Conservation (phyloP, 306 rosid genomes). For the Rosa rugosa region DNA sequence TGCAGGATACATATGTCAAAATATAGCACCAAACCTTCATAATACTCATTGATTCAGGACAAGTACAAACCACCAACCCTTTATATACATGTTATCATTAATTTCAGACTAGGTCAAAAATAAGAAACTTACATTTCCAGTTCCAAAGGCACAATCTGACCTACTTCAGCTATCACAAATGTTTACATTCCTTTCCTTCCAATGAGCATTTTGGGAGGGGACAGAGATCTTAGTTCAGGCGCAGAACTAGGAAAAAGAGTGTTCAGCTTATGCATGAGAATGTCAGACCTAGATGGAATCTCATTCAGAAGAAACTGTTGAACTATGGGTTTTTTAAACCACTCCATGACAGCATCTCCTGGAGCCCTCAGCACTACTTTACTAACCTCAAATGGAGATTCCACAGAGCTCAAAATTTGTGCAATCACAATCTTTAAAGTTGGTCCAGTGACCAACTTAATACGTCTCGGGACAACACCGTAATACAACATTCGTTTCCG, state of each 20-base stretch:
- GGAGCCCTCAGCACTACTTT: conserved; percentile 94
- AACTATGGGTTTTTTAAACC: conserved; percentile 96
- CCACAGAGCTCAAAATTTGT: conserved; percentile 81
- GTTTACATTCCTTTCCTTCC: conserved; percentile 46
- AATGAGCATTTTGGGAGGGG: conserved; percentile 79
- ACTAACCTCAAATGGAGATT: conserved; percentile 95
- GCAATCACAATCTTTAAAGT: conserved; percentile 86
- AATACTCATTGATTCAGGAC: not conserved
- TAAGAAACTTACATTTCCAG: not conserved
- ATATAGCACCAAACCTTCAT: not conserved
- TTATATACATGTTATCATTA: conserved; percentile 8
- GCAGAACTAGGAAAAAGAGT: conserved; percentile 93
- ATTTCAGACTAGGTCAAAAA: not conserved
- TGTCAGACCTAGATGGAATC: conserved; percentile 77
- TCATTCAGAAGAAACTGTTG: conserved; percentile 95
- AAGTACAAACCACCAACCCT: not conserved
- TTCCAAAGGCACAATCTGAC: not conserved
- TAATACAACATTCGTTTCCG: conserved; percentile 94
- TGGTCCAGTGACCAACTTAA: conserved; percentile 89
- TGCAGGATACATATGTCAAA: not conserved
- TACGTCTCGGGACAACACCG: conserved; percentile 80
- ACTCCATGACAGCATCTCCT: conserved; percentile 91
- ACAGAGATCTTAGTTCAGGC: conserved; percentile 78
- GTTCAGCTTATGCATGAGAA: conserved; percentile 90
- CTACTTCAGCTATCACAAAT: not conserved